Percentiles rank a stretch among this genome's conserved stretches.
Evolutionary conservation across 1,284 basidiomycete genomes (phyloP).

Genomic region (Mycena sp.): DNA sequence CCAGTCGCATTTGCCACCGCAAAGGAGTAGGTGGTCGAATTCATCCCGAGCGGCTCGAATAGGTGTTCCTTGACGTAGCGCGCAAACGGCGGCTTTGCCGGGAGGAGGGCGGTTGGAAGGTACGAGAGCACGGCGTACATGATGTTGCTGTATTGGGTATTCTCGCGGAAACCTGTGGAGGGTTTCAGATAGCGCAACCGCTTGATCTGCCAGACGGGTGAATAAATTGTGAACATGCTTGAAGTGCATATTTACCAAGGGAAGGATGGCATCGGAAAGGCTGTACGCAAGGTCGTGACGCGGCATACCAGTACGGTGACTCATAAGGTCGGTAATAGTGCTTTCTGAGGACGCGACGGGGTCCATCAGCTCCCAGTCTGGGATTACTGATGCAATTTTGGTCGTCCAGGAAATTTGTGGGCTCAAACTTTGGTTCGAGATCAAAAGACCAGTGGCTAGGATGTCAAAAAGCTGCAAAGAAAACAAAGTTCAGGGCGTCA

Average conservation of each 20-base stretch:
- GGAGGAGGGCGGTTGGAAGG: too few species aligned
- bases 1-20: conserved; percentile 22
- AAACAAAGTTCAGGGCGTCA: background rate
- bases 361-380: conserved; percentile 33
- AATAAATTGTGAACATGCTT: too few species aligned
- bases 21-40: conserved; percentile 30
- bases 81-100: conserved; percentile 9
- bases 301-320: conserved; percentile 36
- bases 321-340: conserved; percentile 34
- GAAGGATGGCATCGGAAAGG: too few species aligned
- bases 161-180: too few species aligned
- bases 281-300: conserved; percentile 29
- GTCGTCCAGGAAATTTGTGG: conserved; percentile 33
- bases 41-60: conserved; percentile 31
- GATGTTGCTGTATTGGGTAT: too few species aligned
- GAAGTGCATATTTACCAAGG: too few species aligned
- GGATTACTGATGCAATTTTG: conserved; percentile 29
- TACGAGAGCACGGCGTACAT: too few species aligned
- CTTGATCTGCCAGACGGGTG: too few species aligned
- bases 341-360: conserved; percentile 29
- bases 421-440: conserved; percentile 30
- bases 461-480: conserved; percentile 29
- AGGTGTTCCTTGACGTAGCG: conserved; percentile 33
- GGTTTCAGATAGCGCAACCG: too few species aligned
- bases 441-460: conserved; percentile 31